Percentiles rank a stretch among this genome's conserved stretches.
These are phyloP conservation scores for Wickerhamiella slavikovae DNA, from an alignment of 805 yeast species.

Conservation along the genomic window DNA sequence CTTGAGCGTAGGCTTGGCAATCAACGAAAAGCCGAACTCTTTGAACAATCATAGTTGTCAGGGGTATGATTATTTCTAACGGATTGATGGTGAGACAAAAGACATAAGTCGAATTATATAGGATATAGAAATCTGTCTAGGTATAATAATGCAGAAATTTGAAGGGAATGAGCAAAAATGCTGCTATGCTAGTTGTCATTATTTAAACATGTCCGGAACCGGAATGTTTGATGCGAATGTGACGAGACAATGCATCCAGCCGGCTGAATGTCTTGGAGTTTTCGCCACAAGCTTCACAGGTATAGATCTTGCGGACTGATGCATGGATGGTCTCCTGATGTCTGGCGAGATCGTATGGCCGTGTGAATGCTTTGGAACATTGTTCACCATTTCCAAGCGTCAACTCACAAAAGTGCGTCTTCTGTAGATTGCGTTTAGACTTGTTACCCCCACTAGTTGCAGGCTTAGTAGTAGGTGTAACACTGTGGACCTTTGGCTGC, in stretches of 20 bases:
- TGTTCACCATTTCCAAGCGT: slow-evolving; percentile 21
- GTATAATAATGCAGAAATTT: not conserved
- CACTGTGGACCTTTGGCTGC: no score
- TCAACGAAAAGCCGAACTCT: not conserved
- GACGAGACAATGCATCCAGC: slow-evolving; percentile 86
- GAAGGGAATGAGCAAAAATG: not conserved
- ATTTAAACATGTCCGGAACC: no score
- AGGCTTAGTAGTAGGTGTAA: not conserved
- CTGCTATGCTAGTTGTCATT: not conserved
- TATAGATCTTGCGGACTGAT: slow-evolving; percentile 60
- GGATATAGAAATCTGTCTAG: not conserved
- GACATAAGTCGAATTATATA: not conserved
- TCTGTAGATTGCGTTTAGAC: not conserved
- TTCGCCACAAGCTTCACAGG: slow-evolving; percentile 71
- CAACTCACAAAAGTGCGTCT: slow-evolving; percentile 10
- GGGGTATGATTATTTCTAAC: no score
- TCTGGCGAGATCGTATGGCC: slow-evolving; percentile 85
- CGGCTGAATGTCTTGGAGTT: slow-evolving; percentile 73
- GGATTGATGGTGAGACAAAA: no score
- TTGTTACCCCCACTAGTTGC: not conserved
- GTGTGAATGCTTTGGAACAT: slow-evolving; percentile 65
- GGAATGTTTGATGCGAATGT: slow-evolving; percentile 78
- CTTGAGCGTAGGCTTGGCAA: not conserved
- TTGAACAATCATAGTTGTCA: not conserved
- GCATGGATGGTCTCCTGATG: slow-evolving; percentile 96